Evolutionary conservation across 371 early-diverging fungal genomes (phyloP), one percentile per base, ranked within the genome.

Genomic region (Rhizopus delemar): DNA sequence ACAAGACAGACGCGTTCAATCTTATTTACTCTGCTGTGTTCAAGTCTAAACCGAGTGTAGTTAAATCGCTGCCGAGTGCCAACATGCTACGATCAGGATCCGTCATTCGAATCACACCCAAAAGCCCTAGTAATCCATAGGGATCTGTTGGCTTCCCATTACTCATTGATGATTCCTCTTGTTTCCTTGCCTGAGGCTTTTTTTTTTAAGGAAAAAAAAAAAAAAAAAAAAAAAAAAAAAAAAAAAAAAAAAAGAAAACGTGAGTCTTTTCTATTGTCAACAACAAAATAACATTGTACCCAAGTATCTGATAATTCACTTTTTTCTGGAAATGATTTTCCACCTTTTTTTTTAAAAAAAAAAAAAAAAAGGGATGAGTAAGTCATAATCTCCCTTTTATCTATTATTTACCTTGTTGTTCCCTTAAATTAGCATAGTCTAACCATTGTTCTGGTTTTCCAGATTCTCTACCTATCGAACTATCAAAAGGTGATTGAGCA

Each of bases 21-120:
- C 28, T 51, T 22, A 77, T 82, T 64, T 75, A 86, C 78, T 87
- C 89, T 61, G 85, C 68, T 51, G 90, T 82, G 66, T 86, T 86
- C 39, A 93, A 70, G 67, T 90, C 88, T 38, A 93, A 76, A 1
- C 92, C 91, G n/a, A 93, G 75, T 11, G 83, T 81, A 29, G 93
- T 86, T 53, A 93, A 73, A 65, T 93, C 93, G 59, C 80, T 74
- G 0, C 93, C 93, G 15, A 90, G 75, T 5, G 88, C 84, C 63
- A 92, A 72, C 75, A 86, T 85, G 41, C 78, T 86, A 53, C 78
- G 68, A 69, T 89, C 91, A 31, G 82, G 85, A 70, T 91, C 87
- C 3, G 87, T 81, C 83, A 85, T 79, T 31, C 91, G 77, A 51
- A 92, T 88, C 36, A 91, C 85, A 32, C 86, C 87, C 52, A 92